These are phyloP conservation scores for Penicillium brasilianum DNA, from an alignment of 2,329 filamentous ascomycete species.

Conservation along the genomic window DNA sequence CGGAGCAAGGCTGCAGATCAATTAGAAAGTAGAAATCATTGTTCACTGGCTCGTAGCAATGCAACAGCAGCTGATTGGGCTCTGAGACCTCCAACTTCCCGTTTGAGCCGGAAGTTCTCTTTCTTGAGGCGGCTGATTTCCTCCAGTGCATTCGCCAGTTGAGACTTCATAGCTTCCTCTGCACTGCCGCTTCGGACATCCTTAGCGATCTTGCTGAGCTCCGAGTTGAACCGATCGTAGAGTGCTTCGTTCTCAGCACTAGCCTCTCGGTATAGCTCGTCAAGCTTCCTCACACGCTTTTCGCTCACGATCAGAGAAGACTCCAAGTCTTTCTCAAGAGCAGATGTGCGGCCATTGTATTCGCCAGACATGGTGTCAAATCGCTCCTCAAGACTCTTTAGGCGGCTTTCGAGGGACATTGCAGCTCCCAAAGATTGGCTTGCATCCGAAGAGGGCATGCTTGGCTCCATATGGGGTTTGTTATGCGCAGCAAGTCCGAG, in stretches of 20 bases:
- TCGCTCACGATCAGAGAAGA: conserved; percentile 74
- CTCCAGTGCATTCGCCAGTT: conserved; percentile 74
- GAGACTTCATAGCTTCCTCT: conserved; percentile 74
- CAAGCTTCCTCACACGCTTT: conserved; percentile 77
- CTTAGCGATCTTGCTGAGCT: conserved; percentile 80
- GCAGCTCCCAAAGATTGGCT: conserved; percentile 24
- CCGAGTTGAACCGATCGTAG: conserved; percentile 91
- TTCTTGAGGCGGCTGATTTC: conserved; percentile 78
- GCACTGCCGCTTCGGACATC: conserved; percentile 77
- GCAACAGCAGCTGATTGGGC: conserved; percentile 50
- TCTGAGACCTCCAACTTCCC: conserved; percentile 76
- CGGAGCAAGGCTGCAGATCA: neutral
- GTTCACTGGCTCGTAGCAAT: conserved; percentile 39
- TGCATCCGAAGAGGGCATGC: conserved; percentile 36
- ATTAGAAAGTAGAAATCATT: conserved; percentile 18
- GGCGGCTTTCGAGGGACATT: conserved; percentile 51
- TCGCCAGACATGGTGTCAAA: conserved; percentile 66
- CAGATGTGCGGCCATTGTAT: conserved; percentile 64
- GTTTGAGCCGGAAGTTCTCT: conserved; percentile 81
- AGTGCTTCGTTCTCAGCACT: conserved; percentile 91
- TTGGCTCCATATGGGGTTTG: conserved; percentile 38
- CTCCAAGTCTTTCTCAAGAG: conserved; percentile 73
- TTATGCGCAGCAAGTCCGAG: conserved; percentile 42
- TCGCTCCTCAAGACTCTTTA: conserved; percentile 70
- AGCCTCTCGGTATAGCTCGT: conserved; percentile 85